Percentiles rank a stretch among this genome's conserved stretches.
Evolutionary conservation across 2,329 filamentous ascomycete genomes (phyloP).

Genomic region (Monilinia fructicola): DNA sequence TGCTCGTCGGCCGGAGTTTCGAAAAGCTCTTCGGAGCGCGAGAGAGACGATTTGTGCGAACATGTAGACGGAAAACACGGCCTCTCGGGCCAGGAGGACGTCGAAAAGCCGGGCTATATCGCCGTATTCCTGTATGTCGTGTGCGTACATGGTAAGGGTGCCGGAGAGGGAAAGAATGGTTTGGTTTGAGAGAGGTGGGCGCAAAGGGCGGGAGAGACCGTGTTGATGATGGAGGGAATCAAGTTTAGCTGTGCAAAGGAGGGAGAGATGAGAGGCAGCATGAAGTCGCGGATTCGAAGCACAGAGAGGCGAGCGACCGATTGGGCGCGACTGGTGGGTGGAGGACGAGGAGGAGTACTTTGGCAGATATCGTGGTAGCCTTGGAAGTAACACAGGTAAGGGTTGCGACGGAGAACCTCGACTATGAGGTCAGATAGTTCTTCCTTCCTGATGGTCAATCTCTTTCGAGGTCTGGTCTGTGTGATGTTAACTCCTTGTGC

Average conservation of each 20-base stretch:
- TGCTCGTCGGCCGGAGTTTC: conserved; percentile 76
- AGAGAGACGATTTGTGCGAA: conserved; percentile 86
- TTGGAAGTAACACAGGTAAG: conserved; percentile 92
- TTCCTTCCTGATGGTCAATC: conserved; percentile 66
- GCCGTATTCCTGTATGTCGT: conserved; percentile 87
- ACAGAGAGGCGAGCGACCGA: conserved; percentile 80
- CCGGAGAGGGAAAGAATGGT: conserved; percentile 90
- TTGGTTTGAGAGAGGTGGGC: conserved; percentile 73
- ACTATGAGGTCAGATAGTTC: conserved; percentile 80
- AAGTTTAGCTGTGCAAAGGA: conserved; percentile 83
- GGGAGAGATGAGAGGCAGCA: conserved; percentile 83
- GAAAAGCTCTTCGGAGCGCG: conserved; percentile 79
- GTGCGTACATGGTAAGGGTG: conserved; percentile 92
- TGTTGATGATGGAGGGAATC: conserved; percentile 76
- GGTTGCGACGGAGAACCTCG: conserved; percentile 74
- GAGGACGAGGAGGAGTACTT: conserved; percentile 83
- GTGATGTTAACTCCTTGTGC: conserved; percentile 33
- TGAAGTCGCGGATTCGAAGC: conserved; percentile 92
- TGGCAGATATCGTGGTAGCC: conserved; percentile 99
- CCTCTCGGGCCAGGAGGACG: conserved; percentile 81
- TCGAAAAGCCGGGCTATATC: conserved; percentile 92
- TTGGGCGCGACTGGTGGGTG: conserved; percentile 56
- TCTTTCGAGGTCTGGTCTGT: conserved; percentile 69
- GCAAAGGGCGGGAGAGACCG: conserved; percentile 69
- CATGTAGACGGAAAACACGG: conserved; percentile 86